phyloP scores from a whole-genome alignment of 2,329 filamentous ascomycete genomes.

The Aspergillus pseudotamarii region DNA sequence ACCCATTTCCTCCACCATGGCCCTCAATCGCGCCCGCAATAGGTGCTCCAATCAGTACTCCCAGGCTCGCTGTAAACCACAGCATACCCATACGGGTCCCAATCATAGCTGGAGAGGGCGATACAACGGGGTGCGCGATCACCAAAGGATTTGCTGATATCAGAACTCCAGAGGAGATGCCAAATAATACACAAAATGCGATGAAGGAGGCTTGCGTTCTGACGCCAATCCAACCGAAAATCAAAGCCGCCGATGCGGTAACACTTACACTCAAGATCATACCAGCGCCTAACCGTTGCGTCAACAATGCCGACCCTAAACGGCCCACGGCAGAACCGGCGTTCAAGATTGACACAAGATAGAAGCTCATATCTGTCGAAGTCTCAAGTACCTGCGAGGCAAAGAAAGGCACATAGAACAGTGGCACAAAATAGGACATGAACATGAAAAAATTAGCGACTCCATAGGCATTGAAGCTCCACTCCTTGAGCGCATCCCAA shows the following conservation, averaged over 20 bases:
- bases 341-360: slow-evolving; percentile 11
- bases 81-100: slow-evolving; percentile 16
- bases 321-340: slow-evolving; percentile 10
- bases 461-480: slow-evolving; percentile 2
- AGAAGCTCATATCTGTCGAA: slow-evolving; percentile 4
- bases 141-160: slow-evolving; percentile 10
- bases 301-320: background rate
- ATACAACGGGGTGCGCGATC: slow-evolving; percentile 15
- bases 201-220: background rate
- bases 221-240: slow-evolving; percentile 16
- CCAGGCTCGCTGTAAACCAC: slow-evolving; percentile 12
- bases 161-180: slow-evolving; percentile 7
- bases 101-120: slow-evolving; percentile 5
- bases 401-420: slow-evolving; percentile 12
- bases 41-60: slow-evolving; percentile 12
- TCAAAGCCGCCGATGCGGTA: background rate
- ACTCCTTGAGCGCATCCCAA: slow-evolving; percentile 10
- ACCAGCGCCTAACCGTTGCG: background rate
- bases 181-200: slow-evolving; percentile 8
- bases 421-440: slow-evolving; percentile 12
- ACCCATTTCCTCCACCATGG: slow-evolving; percentile 2
- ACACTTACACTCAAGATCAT: background rate
- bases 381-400: background rate
- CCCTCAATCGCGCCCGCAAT: slow-evolving; percentile 8
- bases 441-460: slow-evolving; percentile 13